Evolutionary conservation across 768 basidiomycete genomes (phyloP).

Genomic region (Pisolithus microcarpus): DNA sequence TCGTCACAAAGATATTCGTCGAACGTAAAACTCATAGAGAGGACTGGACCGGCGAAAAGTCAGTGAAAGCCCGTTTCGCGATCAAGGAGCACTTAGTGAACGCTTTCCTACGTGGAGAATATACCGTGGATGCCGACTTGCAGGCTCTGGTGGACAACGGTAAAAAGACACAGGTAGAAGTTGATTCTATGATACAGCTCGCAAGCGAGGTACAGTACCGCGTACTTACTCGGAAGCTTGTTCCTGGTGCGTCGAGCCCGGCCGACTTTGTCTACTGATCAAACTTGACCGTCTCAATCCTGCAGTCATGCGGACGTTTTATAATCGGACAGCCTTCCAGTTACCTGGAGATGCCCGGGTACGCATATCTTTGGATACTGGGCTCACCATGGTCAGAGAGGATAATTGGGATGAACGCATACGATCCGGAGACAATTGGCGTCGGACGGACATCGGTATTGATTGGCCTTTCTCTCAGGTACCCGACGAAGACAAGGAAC

Average conservation of each 20-base stretch:
- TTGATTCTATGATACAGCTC: slow-evolving; percentile 90
- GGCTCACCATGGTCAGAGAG: slow-evolving; percentile 89
- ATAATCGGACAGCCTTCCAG: slow-evolving; percentile 98
- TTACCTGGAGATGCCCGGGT: slow-evolving; percentile 98
- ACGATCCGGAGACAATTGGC: slow-evolving; percentile 88
- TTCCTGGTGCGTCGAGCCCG: slow-evolving; percentile 55
- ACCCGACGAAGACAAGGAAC: slow-evolving; percentile 70
- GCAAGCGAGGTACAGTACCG: slow-evolving; percentile 97
- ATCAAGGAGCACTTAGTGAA: slow-evolving; percentile 93
- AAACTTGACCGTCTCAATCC: neutral
- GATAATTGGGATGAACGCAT: slow-evolving; percentile 87
- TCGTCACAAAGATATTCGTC: slow-evolving; percentile 58
- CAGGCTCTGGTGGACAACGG: slow-evolving; percentile 79
- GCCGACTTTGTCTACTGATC: neutral
- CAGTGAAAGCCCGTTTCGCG: slow-evolving; percentile 93
- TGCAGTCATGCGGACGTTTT: slow-evolving; percentile 92
- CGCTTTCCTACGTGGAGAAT: slow-evolving; percentile 81
- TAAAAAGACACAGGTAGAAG: slow-evolving; percentile 88
- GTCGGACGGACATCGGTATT: slow-evolving; percentile 88
- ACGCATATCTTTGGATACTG: slow-evolving; percentile 96
- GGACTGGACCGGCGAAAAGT: slow-evolving; percentile 99
- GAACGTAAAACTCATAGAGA: slow-evolving; percentile 92
- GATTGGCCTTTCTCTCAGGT: slow-evolving; percentile 85
- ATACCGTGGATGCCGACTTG: slow-evolving; percentile 91
- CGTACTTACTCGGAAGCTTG: slow-evolving; percentile 69